A percentile compares a stretch with the other conserved stretches of the same genome.
These are phyloP conservation scores for Boletus eberwhitei DNA, from an alignment of 768 basidiomycete genomes.

Conservation along the genomic window DNA sequence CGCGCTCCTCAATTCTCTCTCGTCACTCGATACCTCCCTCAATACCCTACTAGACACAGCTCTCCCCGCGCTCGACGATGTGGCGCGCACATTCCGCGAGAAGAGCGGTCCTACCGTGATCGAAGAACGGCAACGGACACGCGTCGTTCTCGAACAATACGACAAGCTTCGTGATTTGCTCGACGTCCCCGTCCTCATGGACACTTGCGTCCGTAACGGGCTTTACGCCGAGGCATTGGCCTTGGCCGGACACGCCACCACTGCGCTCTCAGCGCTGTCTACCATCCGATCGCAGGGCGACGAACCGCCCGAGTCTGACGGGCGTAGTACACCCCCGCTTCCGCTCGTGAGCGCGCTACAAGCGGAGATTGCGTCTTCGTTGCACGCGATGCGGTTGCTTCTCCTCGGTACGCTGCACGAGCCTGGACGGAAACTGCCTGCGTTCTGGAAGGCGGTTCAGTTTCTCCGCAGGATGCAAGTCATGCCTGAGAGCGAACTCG, in stretches of 20 bases:
- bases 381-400: conserved; percentile 66
- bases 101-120: conserved; percentile 70
- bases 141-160: conserved; percentile 88
- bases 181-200: conserved; percentile 86
- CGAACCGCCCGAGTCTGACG: conserved; percentile 47
- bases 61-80: conserved; percentile 74
- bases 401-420: conserved; percentile 78
- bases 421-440: conserved; percentile 79
- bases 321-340: conserved; percentile 12
- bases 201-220: conserved; percentile 90
- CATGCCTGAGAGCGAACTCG: conserved; percentile 72
- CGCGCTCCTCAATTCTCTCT: conserved; percentile 68
- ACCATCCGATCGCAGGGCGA: conserved; percentile 34
- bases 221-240: conserved; percentile 91
- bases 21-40: conserved; percentile 72
- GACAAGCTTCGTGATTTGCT: conserved; percentile 91
- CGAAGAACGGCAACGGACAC: conserved; percentile 68
- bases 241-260: conserved; percentile 67
- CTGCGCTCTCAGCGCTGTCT: conserved; percentile 40
- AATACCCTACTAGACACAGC: conserved; percentile 59
- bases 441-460: conserved; percentile 84
- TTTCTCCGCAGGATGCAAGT: conserved; percentile 84
- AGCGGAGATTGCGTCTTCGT: conserved; percentile 63
- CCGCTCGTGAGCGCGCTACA: conserved; percentile 48
- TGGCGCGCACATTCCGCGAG: conserved; percentile 66